Evolutionary conservation across 2,329 filamentous ascomycete species (phyloP), one percentile per base, ranked within the genome.

Genomic region (Verticillium dahliae): DNA sequence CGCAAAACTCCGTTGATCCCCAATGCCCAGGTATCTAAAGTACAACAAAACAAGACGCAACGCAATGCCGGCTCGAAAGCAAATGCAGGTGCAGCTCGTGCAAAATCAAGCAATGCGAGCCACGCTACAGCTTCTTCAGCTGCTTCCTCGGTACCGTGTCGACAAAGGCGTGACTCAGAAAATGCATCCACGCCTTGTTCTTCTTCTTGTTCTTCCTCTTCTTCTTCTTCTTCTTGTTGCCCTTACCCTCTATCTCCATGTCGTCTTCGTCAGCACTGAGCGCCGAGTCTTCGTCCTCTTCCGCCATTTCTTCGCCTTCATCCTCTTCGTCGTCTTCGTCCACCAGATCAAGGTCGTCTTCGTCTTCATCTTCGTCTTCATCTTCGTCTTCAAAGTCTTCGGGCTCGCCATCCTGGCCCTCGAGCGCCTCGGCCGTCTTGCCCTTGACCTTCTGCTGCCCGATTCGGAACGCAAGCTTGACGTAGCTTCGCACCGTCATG

Each of bases 381-480:
- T 18, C n/a, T 45, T 45, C 67, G 6, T 62, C 62, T 7, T 65
- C 61, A 1, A 68, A 58, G 14, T 61, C 66, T 57, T 75, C 67
- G 22, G 45, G 45, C n/a, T 50, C 45, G 45, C 45, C 45, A 18
- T 50, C 45, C n/a, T 50, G 15, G 18, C 45, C 45, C 10, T 72
- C 67, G 15, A 66, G 63, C 18, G 71, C 71, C 15, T 72, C 69
- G n/a, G 39, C n/a, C 27, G 55, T 62, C 59, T 65, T 59, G 45
- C 62, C 61, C 31, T 67, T 70, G 41, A 63, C 66, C 59, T 22
- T 68, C 60, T 67, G 64, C 57, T 68, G 67, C 1, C 90, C 90
- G 69, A 98, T 96, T 60, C 88, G 82, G 65, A 88, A 85, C 11
- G 95, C 95, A 57, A 98, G 81, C 63, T 90, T 83, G 55, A 98